Base-by-base conservation (phyloP, 2,329 filamentous ascomycete genomes). In the Xylariaceae sp. region DNA sequence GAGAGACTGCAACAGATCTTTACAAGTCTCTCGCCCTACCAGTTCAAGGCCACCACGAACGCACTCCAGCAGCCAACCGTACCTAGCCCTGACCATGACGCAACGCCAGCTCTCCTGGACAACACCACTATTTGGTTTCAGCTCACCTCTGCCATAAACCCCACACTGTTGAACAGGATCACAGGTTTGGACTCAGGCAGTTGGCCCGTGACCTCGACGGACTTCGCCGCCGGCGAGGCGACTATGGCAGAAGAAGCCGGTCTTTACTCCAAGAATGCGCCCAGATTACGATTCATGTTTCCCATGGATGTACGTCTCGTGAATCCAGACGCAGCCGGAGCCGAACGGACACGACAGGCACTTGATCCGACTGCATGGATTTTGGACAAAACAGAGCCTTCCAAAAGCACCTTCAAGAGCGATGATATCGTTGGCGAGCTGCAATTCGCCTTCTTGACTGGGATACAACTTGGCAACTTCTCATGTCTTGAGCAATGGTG, bases 401-500 rank as follows among this genome's bases (percentile, higher is more conserved):
- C 38, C 2, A 18, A 63, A 9, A 45, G 19, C 18, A 26, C 26
- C 16, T n/a, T 13, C 12, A 16, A 42, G 1, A 64, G 66, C 24
- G 61, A 64, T 2, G 72, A 78, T 40, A 59, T 83, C 19, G 57
- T 78, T 4, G 79, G 78, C 35, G 79, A 84, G 54, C 57, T 83
- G 2, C 79, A 83, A 50, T 75, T 83, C 55, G 70, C 72, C 32
- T 83, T 75, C 51, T 52, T 83, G 4, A 73, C 72, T 0, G 79
- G 78, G 29, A 70, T 74, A 55, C 68, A 78, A 41, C 69, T 83
- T 1, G 72, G 74, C 31, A 83, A 81, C 55, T 63, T 74, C 32
- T 67, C 75, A 8, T 83, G 79, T 49, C 64, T 81, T 33, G 76
- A 80, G 46, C 78, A 83, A 47, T 83, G 79, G 79, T 77, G 72